These are phyloP conservation scores for Theobroma grandiflorum DNA, from an alignment of 441 rosid species.

Conservation along the genomic window DNA sequence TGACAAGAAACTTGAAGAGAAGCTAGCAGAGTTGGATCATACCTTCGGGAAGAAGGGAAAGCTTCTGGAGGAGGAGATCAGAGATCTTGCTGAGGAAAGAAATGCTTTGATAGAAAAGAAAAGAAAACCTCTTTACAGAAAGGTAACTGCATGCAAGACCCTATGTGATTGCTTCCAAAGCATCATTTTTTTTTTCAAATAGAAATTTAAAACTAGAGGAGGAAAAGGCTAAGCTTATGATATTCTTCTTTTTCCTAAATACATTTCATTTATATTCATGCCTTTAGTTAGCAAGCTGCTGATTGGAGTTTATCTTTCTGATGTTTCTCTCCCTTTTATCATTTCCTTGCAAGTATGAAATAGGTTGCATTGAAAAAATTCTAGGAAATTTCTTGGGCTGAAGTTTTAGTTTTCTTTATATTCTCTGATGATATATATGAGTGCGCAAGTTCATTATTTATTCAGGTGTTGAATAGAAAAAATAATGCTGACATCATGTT, in stretches of 20 bases:
- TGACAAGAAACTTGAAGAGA: constrained; percentile 84
- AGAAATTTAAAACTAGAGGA: not conserved
- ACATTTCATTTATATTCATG: not conserved
- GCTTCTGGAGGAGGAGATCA: constrained; percentile 89
- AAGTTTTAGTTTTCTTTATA: not conserved
- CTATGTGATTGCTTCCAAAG: not conserved
- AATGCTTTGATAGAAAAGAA: constrained; percentile 89
- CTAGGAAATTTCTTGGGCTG: not conserved
- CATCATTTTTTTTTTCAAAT: not conserved
- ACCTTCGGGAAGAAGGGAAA: constrained; percentile 95
- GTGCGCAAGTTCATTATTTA: too few species aligned
- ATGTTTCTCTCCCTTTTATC: not conserved
- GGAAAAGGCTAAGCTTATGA: not conserved
- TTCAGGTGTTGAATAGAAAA: too few species aligned
- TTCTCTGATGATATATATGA: not conserved
- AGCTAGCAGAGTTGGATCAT: constrained; percentile 84
- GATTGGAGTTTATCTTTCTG: not conserved
- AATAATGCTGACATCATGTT: too few species aligned
- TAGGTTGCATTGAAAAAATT: not conserved
- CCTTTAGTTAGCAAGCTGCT: not conserved
- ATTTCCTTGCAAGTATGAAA: not conserved
- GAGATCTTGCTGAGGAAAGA: constrained; percentile 92
- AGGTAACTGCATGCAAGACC: constrained; percentile 50
- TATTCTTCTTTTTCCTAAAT: not conserved
- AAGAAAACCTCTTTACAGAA: constrained; percentile 80